Evolutionary conservation across 2,329 filamentous ascomycete genomes (phyloP).

Genomic region (Pseudopyrenochaeta lycopersici): DNA sequence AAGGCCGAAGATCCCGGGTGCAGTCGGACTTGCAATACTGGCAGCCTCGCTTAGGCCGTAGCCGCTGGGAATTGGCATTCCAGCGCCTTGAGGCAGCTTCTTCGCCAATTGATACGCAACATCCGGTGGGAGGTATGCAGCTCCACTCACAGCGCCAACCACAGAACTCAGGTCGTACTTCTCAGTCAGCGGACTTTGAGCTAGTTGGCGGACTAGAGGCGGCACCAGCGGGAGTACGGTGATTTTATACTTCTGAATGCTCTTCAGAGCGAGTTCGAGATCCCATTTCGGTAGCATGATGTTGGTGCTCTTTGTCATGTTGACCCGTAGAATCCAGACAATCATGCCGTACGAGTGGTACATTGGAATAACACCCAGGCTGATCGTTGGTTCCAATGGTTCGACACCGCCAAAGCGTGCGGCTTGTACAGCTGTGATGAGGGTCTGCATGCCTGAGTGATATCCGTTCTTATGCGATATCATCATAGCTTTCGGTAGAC

Average conservation of each 20-base stretch:
- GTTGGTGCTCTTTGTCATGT: constrained; percentile 30
- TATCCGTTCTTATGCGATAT: constrained; percentile 40
- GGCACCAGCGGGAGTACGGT: constrained; percentile 38
- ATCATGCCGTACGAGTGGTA: constrained; percentile 47
- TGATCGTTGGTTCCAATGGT: constrained; percentile 24
- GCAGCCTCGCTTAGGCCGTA: constrained; percentile 43
- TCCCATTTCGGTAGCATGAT: constrained; percentile 41
- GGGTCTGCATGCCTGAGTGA: constrained; percentile 36
- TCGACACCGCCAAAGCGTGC: constrained; percentile 30
- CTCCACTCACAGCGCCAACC: constrained; percentile 29
- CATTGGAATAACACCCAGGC: constrained; percentile 39
- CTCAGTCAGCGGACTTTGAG: constrained; percentile 33
- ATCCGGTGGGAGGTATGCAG: constrained; percentile 40
- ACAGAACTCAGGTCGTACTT: constrained; percentile 40
- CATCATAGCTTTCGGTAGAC: constrained; percentile 46
- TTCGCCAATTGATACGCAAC: constrained; percentile 38
- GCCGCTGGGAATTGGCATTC: constrained; percentile 32
- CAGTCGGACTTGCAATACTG: constrained; percentile 33
- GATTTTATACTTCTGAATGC: constrained; percentile 37
- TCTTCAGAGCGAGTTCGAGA: constrained; percentile 33
- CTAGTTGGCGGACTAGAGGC: constrained; percentile 38
- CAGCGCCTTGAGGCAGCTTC: constrained; percentile 36
- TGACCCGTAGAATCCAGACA: constrained; percentile 39
- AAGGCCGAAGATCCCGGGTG: constrained; percentile 38
- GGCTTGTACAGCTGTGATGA: constrained; percentile 31